Percentiles rank a stretch among this genome's conserved stretches.
These are phyloP conservation scores for Solanum sitiens DNA, from an alignment of 257 asterid species.

Conservation along the genomic window DNA sequence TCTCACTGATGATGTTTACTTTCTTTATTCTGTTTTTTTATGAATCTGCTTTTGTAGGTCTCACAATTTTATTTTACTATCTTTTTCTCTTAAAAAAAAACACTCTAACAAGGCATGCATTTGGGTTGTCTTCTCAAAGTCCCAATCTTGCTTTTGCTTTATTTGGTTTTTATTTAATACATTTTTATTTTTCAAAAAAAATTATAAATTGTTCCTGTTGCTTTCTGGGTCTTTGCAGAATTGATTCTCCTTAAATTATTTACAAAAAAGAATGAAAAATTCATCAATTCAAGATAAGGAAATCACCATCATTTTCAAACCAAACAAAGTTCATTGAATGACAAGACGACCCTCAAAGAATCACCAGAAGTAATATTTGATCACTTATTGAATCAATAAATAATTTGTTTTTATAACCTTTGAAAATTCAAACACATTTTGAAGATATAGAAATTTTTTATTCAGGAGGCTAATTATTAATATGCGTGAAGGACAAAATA, in stretches of 20 bases:
- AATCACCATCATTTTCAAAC: neutral
- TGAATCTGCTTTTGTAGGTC: constrained; percentile 13
- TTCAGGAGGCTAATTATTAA: no score
- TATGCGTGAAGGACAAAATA: no score
- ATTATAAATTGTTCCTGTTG: neutral
- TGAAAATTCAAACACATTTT: no score
- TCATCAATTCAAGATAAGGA: neutral
- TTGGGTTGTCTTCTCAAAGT: constrained; percentile 19
- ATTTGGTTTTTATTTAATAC: neutral
- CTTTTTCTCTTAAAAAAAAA: neutral
- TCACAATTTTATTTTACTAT: neutral
- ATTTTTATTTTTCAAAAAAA: neutral
- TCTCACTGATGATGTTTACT: neutral
- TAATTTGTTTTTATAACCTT: no score
- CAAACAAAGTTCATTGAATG: neutral
- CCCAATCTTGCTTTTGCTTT: constrained; percentile 17
- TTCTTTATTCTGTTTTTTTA: constrained; percentile 11
- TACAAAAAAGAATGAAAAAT: neutral
- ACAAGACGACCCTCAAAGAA: neutral
- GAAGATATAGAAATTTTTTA: no score
- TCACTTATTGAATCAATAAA: no score
- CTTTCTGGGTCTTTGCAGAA: constrained; percentile 7
- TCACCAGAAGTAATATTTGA: neutral
- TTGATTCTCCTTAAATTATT: constrained; percentile 11
- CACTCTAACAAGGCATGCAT: constrained; percentile 32